Evolutionary conservation across 1,139 yeast species (phyloP).

Genomic region (Zygosaccharomyces pseudobailii): DNA sequence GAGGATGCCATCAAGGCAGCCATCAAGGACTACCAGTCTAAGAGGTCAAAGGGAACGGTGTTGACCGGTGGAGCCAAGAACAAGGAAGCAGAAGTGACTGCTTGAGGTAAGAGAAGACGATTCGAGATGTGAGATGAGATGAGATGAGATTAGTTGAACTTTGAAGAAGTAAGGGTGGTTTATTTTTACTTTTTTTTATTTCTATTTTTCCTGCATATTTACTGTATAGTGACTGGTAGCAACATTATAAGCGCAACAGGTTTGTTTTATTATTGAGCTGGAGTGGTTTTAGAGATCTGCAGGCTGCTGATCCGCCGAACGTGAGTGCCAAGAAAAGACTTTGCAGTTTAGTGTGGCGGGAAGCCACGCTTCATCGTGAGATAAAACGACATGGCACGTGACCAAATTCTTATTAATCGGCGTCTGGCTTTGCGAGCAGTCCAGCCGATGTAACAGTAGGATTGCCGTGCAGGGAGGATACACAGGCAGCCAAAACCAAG

Average conservation of each 20-base stretch:
- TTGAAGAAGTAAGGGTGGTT: no score
- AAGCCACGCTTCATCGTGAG: no score
- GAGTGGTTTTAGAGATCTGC: neutral
- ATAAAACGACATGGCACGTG: no score
- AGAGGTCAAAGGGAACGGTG: constrained; percentile 37
- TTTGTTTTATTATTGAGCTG: neutral
- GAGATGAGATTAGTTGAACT: no score
- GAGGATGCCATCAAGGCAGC: constrained; percentile 98
- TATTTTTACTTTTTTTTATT: no score
- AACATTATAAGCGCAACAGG: neutral
- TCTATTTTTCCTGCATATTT: neutral
- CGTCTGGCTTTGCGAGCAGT: no score
- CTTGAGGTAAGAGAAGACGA: neutral
- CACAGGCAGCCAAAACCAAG: no score
- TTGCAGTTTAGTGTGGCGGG: no score
- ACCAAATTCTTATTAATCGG: no score
- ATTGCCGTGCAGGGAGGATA: no score
- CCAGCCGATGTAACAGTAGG: no score
- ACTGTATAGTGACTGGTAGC: neutral
- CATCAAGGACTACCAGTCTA: constrained; percentile 85
- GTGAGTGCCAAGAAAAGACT: neutral
- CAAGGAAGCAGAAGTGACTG: neutral
- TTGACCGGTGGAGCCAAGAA: constrained; percentile 6
- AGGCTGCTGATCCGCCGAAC: neutral
- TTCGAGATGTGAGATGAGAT: neutral